Evolutionary conservation across 2,329 filamentous ascomycete species (phyloP), one percentile per base, ranked within the genome.

Genomic region (Apiospora phragmitis): DNA sequence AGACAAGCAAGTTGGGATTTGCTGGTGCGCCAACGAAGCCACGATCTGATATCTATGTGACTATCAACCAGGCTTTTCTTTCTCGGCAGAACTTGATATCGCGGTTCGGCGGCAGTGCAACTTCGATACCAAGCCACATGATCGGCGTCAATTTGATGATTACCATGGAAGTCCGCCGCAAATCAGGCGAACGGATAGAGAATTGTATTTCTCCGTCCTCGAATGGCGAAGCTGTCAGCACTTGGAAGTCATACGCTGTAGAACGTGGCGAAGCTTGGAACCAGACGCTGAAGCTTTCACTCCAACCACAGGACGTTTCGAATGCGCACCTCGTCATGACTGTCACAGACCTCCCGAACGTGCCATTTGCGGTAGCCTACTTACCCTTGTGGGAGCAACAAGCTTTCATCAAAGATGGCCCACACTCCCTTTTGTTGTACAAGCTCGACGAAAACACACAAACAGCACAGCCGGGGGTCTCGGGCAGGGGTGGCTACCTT

Each of bases 11-110:
- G 79, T 95, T 98, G 80, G 96, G 95, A 1, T 98, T 99, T 79
- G 94, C 95, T 4, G 95, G 95, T 16, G 95, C 95, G 1, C 95
- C 96, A 0, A 94, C 92, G 0, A 95, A 94, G 79, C 87, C 93
- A 21, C 88, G 97, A 76, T 98, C 94, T 14, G 97, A 99, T 80
- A 98, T 99, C 68, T 99, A 99, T 79, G 82, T 99, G 62, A 98
- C 94, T 0, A 82, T 99, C 66, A 90, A 91, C 71, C 91, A 94
- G 73, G 93, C 94, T 0, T 86, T 91, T n/a, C 85, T 99, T 32
- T 91, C 92, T 24, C 90, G 91, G 70, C 94, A 97, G 76, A 91
- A 92, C 43, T 80, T 91, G 0, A 79, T 92, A n/a, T 91, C 89
- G 9, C 84, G 90, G n/a, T 89, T 84, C 55, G 86, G 85, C 29